These are phyloP conservation scores for Gilbertella persicaria DNA, from an alignment of 371 early-diverging fungal genomes.

Conservation along the genomic window DNA sequence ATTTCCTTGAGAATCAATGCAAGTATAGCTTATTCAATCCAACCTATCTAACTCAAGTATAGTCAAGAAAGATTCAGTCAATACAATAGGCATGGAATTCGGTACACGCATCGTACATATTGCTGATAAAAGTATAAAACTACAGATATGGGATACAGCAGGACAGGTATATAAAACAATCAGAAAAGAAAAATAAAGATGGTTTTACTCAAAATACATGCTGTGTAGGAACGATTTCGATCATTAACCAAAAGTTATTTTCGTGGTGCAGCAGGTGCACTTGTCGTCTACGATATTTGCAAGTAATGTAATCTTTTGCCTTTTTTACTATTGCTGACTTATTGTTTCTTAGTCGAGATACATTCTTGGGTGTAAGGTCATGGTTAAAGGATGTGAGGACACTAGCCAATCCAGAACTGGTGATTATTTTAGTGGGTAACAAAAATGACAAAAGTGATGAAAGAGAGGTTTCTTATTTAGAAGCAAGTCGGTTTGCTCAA, in stretches of 20 bases:
- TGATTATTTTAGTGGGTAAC: slow-evolving; percentile 74
- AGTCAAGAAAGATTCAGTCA: slow-evolving; percentile 65
- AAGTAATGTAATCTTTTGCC: slow-evolving; percentile 40
- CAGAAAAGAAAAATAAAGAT: neutral
- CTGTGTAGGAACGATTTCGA: slow-evolving; percentile 71
- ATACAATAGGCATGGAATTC: slow-evolving; percentile 75
- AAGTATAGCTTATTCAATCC: too few relatives aligned
- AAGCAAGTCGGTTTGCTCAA: slow-evolving; percentile 72
- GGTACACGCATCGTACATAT: slow-evolving; percentile 68
- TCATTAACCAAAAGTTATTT: slow-evolving; percentile 80
- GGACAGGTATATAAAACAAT: slow-evolving; percentile 59
- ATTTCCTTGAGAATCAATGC: slow-evolving; percentile 70
- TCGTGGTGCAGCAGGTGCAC: slow-evolving; percentile 70
- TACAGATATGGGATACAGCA: slow-evolving; percentile 90
- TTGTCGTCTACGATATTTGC: slow-evolving; percentile 69
- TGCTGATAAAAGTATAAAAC: slow-evolving; percentile 65
- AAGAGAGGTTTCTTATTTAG: slow-evolving; percentile 64
- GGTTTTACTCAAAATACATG: neutral
- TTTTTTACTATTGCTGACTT: too few relatives aligned
- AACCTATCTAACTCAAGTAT: slow-evolving; percentile 4
- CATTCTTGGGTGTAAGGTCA: slow-evolving; percentile 56
- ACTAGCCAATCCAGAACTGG: slow-evolving; percentile 66
- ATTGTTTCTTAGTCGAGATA: slow-evolving; percentile 61
- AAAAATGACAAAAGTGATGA: slow-evolving; percentile 65
- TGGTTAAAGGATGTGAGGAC: slow-evolving; percentile 70